Evolutionary conservation across 257 asterid genomes (phyloP), one percentile per base, ranked within the genome.

Genomic region (Petrea volubilis): DNA sequence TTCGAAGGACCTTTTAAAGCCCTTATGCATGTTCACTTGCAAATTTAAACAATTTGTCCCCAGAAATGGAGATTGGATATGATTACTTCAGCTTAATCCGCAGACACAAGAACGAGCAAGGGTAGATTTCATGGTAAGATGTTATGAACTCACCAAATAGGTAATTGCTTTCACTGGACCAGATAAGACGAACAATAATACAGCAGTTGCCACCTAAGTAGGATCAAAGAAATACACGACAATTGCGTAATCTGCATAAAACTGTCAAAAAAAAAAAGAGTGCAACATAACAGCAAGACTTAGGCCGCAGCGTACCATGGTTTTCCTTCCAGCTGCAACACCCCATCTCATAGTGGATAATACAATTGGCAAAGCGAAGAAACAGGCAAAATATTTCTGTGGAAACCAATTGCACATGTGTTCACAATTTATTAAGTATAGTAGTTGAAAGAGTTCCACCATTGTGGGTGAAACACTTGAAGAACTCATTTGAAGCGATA

Each of bases 281-380:
- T 41, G 40, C 66, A 23, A 2, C 14, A 7, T 17, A 67, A 53
- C 49, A 76, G 70, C 41, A 29, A 33, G 67, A 20, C 9, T 6
- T 4, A 50, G 23, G 63, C 43, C 21, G 31, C 38, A 34, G 36
- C 69, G 63, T 72, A 94, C 99, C 98, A 94, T 91, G 64, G 97
- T 91, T 84, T 94, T 94, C 77, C 99, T 84, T 28, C 96, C 99
- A 64, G 97, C 97, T 49, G 90, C 86, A 77, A 85, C 38, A 15
- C 95, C 99, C 99, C 99, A 92, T 88, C 90, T 84, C 89, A 91
- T 83, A 57, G 98, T 88, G 75, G 97, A 89, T 80, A 91, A 53
- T 24, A 94, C 98, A 40, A 94, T 92, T 34, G 99, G 99, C 90
- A 94, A 78, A 7, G 95, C 93, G 21, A 91, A 94, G 83, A 91